phyloP scores from a whole-genome alignment of 257 asterid species.

The Penstemon newberryi region DNA sequence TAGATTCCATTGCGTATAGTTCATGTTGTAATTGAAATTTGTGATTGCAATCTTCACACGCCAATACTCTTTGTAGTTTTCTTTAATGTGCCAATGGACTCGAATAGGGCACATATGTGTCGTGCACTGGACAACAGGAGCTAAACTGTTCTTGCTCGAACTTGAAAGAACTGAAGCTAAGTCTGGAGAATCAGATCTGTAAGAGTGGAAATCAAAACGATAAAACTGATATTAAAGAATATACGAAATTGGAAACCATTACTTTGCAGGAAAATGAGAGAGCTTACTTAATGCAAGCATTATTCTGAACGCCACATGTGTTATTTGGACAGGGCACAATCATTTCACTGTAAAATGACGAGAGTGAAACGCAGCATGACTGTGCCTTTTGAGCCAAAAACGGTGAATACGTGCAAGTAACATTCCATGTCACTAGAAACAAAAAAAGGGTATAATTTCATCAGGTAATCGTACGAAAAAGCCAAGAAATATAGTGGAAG shows the following conservation, averaged over 20 bases:
- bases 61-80: slow-evolving; percentile 51
- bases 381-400: slow-evolving; percentile 48
- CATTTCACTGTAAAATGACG: slow-evolving; percentile 43
- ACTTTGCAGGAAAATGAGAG: neutral
- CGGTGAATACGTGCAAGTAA: slow-evolving; percentile 57
- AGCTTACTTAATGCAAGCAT: slow-evolving; percentile 41
- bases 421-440: slow-evolving; percentile 55
- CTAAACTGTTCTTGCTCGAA: slow-evolving; percentile 24
- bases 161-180: slow-evolving; percentile 33
- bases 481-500: too few relatives aligned
- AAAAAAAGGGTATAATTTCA: too few relatives aligned
- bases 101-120: slow-evolving; percentile 56
- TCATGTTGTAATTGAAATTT: slow-evolving; percentile 45
- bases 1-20: slow-evolving; percentile 52
- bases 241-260: neutral
- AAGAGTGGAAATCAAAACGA: slow-evolving; percentile 16
- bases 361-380: slow-evolving; percentile 52
- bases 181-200: slow-evolving; percentile 38
- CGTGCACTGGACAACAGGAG: slow-evolving; percentile 41
- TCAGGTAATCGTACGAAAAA: too few relatives aligned
- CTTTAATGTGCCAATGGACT: slow-evolving; percentile 55
- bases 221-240: neutral
- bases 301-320: slow-evolving; percentile 46
- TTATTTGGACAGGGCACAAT: slow-evolving; percentile 51
- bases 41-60: slow-evolving; percentile 46